phyloP scores from a whole-genome alignment of 164 flowering plant genomes.

The Santalum album region DNA sequence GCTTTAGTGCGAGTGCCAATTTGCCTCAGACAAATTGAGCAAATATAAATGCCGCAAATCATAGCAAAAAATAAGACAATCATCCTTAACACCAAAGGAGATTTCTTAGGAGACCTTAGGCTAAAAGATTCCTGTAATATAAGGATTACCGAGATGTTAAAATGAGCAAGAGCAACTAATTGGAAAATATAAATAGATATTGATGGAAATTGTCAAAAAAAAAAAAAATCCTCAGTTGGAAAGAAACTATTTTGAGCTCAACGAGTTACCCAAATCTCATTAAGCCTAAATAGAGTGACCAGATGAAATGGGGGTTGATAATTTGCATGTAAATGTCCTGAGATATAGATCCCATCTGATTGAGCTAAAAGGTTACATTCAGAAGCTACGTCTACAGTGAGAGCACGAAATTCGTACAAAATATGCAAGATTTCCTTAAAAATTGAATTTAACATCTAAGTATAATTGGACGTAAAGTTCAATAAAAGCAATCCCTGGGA shows the following conservation, averaged over 20 bases:
- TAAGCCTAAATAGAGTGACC: no score
- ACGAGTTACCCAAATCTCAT: no score
- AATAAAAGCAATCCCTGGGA: not conserved
- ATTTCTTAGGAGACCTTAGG: not conserved
- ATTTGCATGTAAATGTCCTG: not conserved
- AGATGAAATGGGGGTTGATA: not conserved
- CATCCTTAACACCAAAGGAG: conserved; percentile 1
- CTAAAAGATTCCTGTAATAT: not conserved
- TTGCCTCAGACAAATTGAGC: conserved; percentile 6
- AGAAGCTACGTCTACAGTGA: not conserved
- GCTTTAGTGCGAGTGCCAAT: not conserved
- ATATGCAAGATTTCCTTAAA: no score
- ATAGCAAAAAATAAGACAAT: not conserved
- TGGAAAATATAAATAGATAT: no score
- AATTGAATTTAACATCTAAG: no score
- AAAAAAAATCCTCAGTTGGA: no score
- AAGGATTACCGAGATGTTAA: not conserved
- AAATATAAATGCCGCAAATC: conserved; percentile 2
- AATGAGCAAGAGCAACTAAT: not conserved
- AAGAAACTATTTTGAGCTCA: no score
- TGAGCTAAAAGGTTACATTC: not conserved
- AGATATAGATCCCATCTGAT: not conserved
- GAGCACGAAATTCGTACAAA: not conserved
- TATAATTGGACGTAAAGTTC: not conserved
- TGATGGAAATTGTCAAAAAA: no score